Base-by-base conservation (phyloP, 495 filamentous ascomycete genomes). In the Penicillium parvum region DNA sequence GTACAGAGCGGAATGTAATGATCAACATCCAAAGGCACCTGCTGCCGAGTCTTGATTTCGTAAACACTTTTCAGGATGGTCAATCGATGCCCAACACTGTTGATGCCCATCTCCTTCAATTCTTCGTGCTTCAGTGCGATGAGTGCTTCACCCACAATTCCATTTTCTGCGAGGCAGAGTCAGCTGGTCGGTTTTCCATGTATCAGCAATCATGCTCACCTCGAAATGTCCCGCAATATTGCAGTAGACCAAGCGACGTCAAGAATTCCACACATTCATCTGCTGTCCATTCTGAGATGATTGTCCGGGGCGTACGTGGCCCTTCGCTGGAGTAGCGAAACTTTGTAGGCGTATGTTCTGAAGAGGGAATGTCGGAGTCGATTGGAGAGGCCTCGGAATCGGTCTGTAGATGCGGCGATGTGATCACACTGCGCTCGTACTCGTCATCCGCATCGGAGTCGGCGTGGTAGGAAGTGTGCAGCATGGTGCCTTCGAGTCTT, bases 11-110 rank as follows among this genome's bases (percentile, higher is more conserved):
- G 94, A 36, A 96, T 82, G 64, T 96, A 98, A 57, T 97, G 86
- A 50, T 95, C 92, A 17, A 83, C 77, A 49, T 97, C 92, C 45
- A 96, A 82, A 3, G 87, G 84, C 43, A 98, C 79, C 53, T 89
- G 85, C 58, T 96, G 88, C 47, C 85, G 86, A 53, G 90, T 80
- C 69, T 98, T 98, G 50, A 89, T 79, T 57, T 96, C 90, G 64
- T 96, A 98, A 25, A 97, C 88, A 48, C 78, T 85, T 68, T 96
- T 96, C 35, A 98, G 74, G 29, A 98, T 92, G 2, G 90, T 95
- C 45, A 98, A 74, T 19, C 92, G 83, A 65, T 98, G 92, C 3
- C 92, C 92, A 26, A 96, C 86, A 62, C 91, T 96, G 38, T 73
- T 71, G 50, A 98, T 83, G 27, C 88, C 89, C 81, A 98, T 91